These are phyloP conservation scores for Fraxinus excelsior DNA, from an alignment of 257 asterid genomes.

Conservation along the genomic window DNA sequence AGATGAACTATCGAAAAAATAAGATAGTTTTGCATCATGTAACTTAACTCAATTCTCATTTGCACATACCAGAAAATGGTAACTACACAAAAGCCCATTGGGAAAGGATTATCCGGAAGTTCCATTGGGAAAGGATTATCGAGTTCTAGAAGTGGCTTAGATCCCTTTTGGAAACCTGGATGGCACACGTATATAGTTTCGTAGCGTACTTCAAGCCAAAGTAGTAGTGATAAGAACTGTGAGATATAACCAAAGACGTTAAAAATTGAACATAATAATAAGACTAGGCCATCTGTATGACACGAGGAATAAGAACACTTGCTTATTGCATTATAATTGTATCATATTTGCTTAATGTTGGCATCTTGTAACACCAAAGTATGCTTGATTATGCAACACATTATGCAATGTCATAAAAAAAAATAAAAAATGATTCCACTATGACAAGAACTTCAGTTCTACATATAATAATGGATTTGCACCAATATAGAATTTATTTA, in stretches of 20 bases:
- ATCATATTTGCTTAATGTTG: not conserved
- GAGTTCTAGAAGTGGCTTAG: slow-evolving; percentile 69
- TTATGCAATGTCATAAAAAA: too few species aligned
- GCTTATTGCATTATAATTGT: not conserved
- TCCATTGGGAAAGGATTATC: slow-evolving; percentile 89
- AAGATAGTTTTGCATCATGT: slow-evolving; percentile 4
- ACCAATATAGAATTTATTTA: too few species aligned
- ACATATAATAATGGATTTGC: too few species aligned
- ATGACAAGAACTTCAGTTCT: too few species aligned
- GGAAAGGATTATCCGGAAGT: too few species aligned
- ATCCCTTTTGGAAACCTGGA: slow-evolving; percentile 85
- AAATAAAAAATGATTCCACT: too few species aligned
- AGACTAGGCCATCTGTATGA: not conserved
- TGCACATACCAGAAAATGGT: slow-evolving; percentile 67
- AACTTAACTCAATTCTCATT: not conserved
- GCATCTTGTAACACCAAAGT: not conserved
- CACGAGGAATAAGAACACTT: not conserved
- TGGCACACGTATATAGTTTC: slow-evolving; percentile 77
- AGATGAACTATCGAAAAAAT: not conserved
- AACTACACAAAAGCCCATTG: slow-evolving; percentile 96
- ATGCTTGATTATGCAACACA: not conserved
- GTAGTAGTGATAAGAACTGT: slow-evolving; percentile 82
- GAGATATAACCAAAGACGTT: not conserved
- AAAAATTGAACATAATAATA: not conserved
- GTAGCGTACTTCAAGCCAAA: slow-evolving; percentile 95